These are phyloP conservation scores for Neonectria magnoliae DNA, from an alignment of 2,329 filamentous ascomycete species.

Conservation along the genomic window DNA sequence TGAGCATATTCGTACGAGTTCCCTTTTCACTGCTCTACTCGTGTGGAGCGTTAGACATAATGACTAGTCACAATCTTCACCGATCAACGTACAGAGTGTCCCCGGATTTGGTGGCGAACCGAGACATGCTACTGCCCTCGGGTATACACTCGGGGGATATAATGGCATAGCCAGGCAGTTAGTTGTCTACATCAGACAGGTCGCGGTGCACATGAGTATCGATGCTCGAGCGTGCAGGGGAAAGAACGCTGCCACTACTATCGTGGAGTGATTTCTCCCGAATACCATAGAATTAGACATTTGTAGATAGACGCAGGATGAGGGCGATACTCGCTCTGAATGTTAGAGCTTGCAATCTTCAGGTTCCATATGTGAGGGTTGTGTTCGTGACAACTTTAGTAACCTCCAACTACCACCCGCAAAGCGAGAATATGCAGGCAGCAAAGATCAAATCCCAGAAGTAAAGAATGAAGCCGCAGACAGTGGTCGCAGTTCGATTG, in stretches of 20 bases:
- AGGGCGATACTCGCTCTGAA: neutral
- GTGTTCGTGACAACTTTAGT: neutral
- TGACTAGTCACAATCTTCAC: neutral
- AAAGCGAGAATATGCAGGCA: neutral
- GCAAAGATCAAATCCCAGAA: neutral
- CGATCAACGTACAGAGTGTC: neutral
- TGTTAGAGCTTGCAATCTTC: conserved; percentile 6
- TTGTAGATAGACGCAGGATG: neutral
- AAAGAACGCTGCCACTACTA: neutral
- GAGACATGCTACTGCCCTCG: neutral
- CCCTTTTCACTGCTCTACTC: neutral
- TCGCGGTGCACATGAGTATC: neutral
- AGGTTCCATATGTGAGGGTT: conserved; percentile 8
- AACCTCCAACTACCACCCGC: neutral
- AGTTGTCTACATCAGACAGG: neutral
- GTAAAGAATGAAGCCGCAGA: neutral
- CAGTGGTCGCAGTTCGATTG: conserved; percentile 2
- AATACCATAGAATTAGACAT: neutral
- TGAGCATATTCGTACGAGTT: neutral
- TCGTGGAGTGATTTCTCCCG: neutral
- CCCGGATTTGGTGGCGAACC: conserved; percentile 10
- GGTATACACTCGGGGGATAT: neutral
- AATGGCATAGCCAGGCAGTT: neutral
- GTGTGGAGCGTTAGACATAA: neutral
- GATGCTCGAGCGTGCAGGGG: neutral